These are phyloP conservation scores for Aspergillus sp. DNA, from an alignment of 2,329 filamentous ascomycete genomes.

Conservation along the genomic window DNA sequence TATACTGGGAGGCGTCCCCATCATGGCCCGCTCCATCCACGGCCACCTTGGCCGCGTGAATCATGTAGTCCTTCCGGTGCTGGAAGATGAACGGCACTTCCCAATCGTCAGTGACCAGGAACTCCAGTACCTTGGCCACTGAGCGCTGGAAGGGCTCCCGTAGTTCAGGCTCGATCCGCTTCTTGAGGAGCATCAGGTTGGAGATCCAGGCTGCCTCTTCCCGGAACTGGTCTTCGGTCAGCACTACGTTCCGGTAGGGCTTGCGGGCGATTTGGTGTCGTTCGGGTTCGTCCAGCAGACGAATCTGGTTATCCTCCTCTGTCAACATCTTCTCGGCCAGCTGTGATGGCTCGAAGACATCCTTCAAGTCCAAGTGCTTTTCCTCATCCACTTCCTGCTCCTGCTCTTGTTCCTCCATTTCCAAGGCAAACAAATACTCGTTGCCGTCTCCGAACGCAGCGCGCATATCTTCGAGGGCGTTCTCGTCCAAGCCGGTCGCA, in stretches of 20 bases:
- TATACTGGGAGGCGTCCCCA: constrained; percentile 69
- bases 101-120: constrained; percentile 90
- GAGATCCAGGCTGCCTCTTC: constrained; percentile 94
- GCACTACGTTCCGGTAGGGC: constrained; percentile 77
- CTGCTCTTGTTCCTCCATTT: constrained; percentile 79
- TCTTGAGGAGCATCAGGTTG: constrained; percentile 85
- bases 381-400: constrained; percentile 77
- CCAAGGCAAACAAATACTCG: constrained; percentile 93
- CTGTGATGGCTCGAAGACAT: constrained; percentile 96
- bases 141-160: constrained; percentile 82
- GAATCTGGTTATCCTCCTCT: constrained; percentile 90
- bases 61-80: constrained; percentile 95
- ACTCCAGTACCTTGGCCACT: constrained; percentile 88
- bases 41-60: constrained; percentile 76
- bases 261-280: constrained; percentile 90
- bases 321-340: constrained; percentile 92
- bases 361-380: constrained; percentile 87
- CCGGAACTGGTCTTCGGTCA: constrained; percentile 80
- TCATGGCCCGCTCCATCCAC: constrained; percentile 65
- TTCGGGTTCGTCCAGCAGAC: constrained; percentile 85
- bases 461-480: constrained; percentile 92
- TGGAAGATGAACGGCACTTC: constrained; percentile 98
- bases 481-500: constrained; percentile 83
- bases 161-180: constrained; percentile 70
- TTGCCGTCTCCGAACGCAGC: constrained; percentile 93